These are phyloP conservation scores for Rosa chinensis DNA, from an alignment of 306 rosid species.

Conservation along the genomic window DNA sequence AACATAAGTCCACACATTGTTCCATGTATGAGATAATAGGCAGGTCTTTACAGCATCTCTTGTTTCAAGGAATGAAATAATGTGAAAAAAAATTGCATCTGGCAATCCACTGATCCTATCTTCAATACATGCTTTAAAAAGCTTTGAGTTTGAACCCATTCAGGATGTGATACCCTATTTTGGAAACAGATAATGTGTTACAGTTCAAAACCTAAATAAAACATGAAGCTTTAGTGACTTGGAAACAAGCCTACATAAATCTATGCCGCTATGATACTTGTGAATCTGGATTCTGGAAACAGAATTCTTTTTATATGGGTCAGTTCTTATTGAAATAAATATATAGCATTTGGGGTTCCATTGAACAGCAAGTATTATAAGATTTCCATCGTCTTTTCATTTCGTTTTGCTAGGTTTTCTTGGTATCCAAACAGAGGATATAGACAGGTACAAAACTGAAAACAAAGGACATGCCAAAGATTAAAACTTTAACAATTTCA, in stretches of 20 bases:
- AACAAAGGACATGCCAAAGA: background rate
- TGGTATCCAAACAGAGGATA: background rate
- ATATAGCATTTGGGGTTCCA: background rate
- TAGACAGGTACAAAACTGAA: background rate
- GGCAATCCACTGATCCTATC: conserved; percentile 15
- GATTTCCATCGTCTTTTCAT: background rate
- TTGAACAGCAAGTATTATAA: background rate
- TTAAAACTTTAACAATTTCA: background rate
- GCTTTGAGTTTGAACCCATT: background rate
- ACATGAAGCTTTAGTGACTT: background rate
- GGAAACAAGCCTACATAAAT: background rate
- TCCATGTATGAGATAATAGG: background rate
- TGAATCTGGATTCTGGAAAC: background rate
- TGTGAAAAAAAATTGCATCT: conserved; percentile 7
- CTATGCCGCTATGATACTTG: background rate
- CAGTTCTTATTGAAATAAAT: background rate
- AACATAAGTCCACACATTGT: conserved; percentile 5
- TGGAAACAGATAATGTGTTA: background rate
- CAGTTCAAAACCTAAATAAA: background rate
- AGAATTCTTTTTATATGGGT: background rate
- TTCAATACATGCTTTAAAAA: background rate
- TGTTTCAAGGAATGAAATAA: background rate
- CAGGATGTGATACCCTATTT: background rate
- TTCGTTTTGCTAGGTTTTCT: conserved; percentile 1
- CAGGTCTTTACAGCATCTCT: background rate